Percentiles rank a stretch among this genome's conserved stretches.
These are phyloP conservation scores for Planoprotostelium fungivorum DNA, from an alignment of 78 protist species.

Conservation along the genomic window DNA sequence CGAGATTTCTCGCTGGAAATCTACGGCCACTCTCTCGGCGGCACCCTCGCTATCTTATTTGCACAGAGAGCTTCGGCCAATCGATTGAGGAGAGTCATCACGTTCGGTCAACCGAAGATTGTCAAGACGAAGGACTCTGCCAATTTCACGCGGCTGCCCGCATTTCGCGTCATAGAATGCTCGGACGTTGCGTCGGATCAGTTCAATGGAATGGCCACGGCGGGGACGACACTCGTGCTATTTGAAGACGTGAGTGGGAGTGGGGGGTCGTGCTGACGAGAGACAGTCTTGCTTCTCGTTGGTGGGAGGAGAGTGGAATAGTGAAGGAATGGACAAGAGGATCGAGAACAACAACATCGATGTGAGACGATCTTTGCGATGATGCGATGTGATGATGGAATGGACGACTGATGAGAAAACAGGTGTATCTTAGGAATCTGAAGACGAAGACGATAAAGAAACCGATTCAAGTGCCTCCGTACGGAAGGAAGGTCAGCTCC, in stretches of 20 bases:
- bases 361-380: too few species aligned
- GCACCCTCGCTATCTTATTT: not conserved
- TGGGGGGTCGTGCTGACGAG: not conserved
- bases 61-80: not conserved
- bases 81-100: not conserved
- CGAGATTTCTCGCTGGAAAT: not conserved
- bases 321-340: not conserved
- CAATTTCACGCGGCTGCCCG: not conserved
- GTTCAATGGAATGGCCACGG: not conserved
- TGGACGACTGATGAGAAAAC: too few species aligned
- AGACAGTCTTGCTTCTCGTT: not conserved
- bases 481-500: not conserved
- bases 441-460: not conserved
- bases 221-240: not conserved
- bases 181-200: not conserved
- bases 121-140: not conserved
- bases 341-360: not conserved
- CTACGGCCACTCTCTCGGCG: not conserved
- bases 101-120: not conserved
- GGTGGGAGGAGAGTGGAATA: not conserved
- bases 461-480: not conserved
- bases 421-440: not conserved
- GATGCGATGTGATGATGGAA: too few species aligned
- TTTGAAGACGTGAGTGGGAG: not conserved
- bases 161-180: not conserved